Conservation (phyloP, 805 yeast genomes). For the Ogataea ganodermae region DNA sequence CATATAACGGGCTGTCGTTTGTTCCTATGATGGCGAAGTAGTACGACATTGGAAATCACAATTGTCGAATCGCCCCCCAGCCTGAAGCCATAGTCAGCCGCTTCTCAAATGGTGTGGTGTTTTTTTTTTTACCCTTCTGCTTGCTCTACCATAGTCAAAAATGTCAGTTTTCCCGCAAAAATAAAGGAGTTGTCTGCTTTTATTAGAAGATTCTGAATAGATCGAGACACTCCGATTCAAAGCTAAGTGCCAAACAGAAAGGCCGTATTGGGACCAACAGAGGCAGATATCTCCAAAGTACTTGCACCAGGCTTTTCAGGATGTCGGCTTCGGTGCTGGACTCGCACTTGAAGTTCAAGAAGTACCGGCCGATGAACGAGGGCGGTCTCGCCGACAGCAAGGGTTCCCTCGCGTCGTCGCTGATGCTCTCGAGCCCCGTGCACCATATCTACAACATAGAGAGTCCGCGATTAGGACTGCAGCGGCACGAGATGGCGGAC, state of each 20-base stretch:
- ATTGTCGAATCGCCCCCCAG: too few relatives aligned
- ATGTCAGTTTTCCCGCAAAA: neutral
- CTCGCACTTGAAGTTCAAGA: conserved; percentile 20
- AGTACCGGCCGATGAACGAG: conserved; percentile 15
- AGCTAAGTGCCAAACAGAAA: neutral
- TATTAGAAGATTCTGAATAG: neutral
- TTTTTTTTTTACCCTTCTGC: conserved; percentile 3
- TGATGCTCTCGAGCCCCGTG: neutral
- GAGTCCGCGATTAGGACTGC: neutral
- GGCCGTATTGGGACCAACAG: neutral
- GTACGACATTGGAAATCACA: conserved; percentile 57
- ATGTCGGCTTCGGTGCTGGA: conserved; percentile 16
- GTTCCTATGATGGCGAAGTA: conserved; percentile 89
- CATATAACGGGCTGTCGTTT: conserved; percentile 82
- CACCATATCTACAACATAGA: neutral
- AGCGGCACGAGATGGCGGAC: neutral
- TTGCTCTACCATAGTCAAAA: neutral
- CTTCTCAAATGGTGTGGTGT: neutral
- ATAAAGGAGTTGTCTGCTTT: neutral
- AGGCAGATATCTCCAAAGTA: neutral
- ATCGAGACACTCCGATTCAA: neutral
- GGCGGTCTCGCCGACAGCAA: neutral
- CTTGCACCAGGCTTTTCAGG: neutral
- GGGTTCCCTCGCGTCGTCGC: neutral
- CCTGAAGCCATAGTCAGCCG: neutral